Evolutionary conservation across 1,284 basidiomycete genomes (phyloP), one percentile per base, ranked within the genome.

Genomic region (Flammula alnicola): DNA sequence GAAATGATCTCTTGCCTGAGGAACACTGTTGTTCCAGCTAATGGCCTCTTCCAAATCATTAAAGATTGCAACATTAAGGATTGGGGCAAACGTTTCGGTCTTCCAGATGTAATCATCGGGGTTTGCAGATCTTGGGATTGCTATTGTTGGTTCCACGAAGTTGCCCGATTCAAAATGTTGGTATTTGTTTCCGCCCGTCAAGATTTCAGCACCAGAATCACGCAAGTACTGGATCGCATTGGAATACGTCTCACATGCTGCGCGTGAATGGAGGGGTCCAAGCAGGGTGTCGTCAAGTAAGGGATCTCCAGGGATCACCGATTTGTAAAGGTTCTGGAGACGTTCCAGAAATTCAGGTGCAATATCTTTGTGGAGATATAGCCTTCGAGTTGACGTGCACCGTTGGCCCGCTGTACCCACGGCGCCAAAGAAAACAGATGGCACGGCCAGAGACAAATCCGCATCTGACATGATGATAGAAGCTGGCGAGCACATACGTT

Each of bases 381-480:
- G 80, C 47, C 95, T 80, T 44, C 95, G 83, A 1, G 95, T 98
- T 16, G 94, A 89, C 1, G 95, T 98, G 74, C 95, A 98, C 41
- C 95, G 81, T 67, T 98, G 95, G 17, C 95, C 95, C 26, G 93
- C 91, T 33, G 95, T 98, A 35, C 95, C 95, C 40, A 97, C 86
- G 20, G 95, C 93, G 27, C 94, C 93, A 74, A 98, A 98, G 67
- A 95, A 92, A 16, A 95, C 86, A 0, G 90, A 82, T 35, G 92
- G 91, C 12, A 98, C 81, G 23, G 95, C 95, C 55, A 96, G 80
- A 14, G 83, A 80, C 25, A 98, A 79, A 70, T 97, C 93, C 22
- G 95, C 95, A 72, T 97, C 95, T 45, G 91, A 84, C 81, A 97
- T 89, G 52, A 98, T 81, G 61, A 97, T 88, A 30, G 93, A 86